Evolutionary conservation across 345 rosid genomes (phyloP), one percentile per base, ranked within the genome.

Genomic region (Mangifera indica): DNA sequence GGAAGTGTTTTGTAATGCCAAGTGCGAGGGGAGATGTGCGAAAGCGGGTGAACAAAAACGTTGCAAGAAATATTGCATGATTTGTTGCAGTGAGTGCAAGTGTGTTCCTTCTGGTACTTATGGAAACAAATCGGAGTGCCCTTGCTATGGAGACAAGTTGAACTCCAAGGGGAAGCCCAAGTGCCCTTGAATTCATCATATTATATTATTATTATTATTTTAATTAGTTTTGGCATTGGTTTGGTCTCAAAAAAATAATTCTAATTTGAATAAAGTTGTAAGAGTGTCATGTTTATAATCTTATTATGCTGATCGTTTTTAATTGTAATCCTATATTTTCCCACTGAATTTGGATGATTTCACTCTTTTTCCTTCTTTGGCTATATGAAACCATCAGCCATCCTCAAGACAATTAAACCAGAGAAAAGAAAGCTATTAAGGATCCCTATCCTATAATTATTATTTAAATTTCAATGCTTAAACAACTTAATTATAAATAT

Each of bases 31-130:
- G 46, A 81, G 89, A 73, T 85, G 89, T 60, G 79, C 60, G 2
- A 69, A 74, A 68, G 87, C 87, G 2, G 79, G 83, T 24, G 25
- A 44, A n/a, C n/a, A n/a, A 70, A 64, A 72, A 22, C 58, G 85
- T 68, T 83, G 89, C 78, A 42, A 76, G 62, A 85, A 83, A 62
- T 81, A 81, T 68, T 85, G 89, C 61, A 79, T 78, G 45, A 76
- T 83, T 18, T 85, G 89, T 70, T 85, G 89, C 58, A 62, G n/a
- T 25, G 63, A 75, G 74, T 85, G 89, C 85, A 75, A 77, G 69
- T 85, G 89, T 75, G 89, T 85, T 29, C 89, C 89, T 40, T 83
- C 86, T 55, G 84, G 86, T 65, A 83, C 87, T 26, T 73, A 73
- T 24, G 81, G 84, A 34, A 78, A 79, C 87, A 83, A 81, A 71